Evolutionary conservation across 495 filamentous ascomycete species (phyloP).

Genomic region (Lasiosphaeria hispida): DNA sequence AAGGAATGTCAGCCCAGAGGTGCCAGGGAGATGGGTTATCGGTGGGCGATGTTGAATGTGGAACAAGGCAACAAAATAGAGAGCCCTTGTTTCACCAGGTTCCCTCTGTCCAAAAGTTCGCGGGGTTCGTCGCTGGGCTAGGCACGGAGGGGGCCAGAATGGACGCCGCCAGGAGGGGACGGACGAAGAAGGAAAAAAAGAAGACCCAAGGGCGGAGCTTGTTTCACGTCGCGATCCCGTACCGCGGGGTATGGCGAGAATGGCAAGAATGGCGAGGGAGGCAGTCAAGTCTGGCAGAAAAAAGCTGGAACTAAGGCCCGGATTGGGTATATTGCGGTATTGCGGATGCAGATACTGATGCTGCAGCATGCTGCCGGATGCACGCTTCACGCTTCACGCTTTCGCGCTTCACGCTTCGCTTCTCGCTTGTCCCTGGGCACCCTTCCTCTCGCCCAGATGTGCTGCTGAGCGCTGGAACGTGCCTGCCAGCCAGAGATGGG

Average conservation of each 20-base stretch:
- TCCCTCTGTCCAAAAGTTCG: neutral
- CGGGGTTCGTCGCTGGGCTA: slow-evolving; percentile 1
- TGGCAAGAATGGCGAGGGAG: neutral
- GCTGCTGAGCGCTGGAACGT: too few species aligned
- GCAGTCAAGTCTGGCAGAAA: slow-evolving; percentile 14
- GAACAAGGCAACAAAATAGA: neutral
- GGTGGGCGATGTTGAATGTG: slow-evolving; percentile 2
- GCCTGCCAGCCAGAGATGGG: too few species aligned
- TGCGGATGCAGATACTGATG: neutral
- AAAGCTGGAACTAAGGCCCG: slow-evolving; percentile 23
- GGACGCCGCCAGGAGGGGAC: neutral
- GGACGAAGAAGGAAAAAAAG: neutral
- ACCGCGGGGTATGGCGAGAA: slow-evolving; percentile 12
- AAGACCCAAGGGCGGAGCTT: slow-evolving; percentile 17
- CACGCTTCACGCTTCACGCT: neutral
- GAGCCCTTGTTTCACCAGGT: too few species aligned
- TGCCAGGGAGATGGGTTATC: neutral
- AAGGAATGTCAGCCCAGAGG: too few species aligned
- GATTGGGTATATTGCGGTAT: slow-evolving; percentile 24
- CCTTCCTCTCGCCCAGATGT: too few species aligned
- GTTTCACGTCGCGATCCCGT: slow-evolving; percentile 22
- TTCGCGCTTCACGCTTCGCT: too few species aligned
- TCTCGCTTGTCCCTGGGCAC: too few species aligned
- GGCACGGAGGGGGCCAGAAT: neutral
- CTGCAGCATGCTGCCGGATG: slow-evolving; percentile 13